Evolutionary conservation across 2,329 filamentous ascomycete species (phyloP).

Genomic region (Stylonectria norvegica): DNA sequence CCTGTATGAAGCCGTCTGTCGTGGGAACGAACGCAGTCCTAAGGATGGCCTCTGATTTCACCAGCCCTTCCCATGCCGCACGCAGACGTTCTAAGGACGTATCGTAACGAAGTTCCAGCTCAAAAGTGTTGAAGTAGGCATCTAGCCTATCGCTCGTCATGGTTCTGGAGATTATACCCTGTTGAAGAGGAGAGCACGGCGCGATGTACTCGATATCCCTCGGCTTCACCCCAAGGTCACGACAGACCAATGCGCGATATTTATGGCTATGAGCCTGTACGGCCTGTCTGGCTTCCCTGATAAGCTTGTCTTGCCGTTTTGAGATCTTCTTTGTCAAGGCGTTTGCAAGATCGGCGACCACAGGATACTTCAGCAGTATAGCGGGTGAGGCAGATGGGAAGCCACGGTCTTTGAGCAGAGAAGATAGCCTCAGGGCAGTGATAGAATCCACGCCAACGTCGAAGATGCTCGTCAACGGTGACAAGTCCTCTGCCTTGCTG

Average conservation of each 20-base stretch:
- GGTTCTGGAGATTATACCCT: constrained; percentile 77
- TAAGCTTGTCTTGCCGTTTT: constrained; percentile 16
- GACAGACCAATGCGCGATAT: constrained; percentile 51
- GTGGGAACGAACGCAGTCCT: constrained; percentile 72
- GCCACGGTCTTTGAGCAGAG: constrained; percentile 60
- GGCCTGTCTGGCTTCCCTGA: constrained; percentile 53
- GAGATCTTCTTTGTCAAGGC: constrained; percentile 27
- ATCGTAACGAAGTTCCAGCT: constrained; percentile 48
- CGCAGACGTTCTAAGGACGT: constrained; percentile 49
- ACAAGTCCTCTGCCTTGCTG: constrained; percentile 42
- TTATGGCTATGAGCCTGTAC: constrained; percentile 64
- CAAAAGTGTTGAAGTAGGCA: constrained; percentile 77
- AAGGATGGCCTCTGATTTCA: constrained; percentile 58
- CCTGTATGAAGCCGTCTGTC: constrained; percentile 72
- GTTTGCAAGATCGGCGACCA: constrained; percentile 45
- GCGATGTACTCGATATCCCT: constrained; percentile 66
- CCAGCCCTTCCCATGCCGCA: constrained; percentile 55
- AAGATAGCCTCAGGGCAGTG: constrained; percentile 68
- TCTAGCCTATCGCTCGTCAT: constrained; percentile 49
- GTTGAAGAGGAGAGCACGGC: constrained; percentile 81
- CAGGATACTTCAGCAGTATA: constrained; percentile 61
- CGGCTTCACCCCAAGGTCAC: constrained; percentile 47
- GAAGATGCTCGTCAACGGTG: constrained; percentile 66
- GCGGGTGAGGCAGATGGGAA: constrained; percentile 61
- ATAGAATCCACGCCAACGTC: constrained; percentile 88